Percentiles rank a stretch among this genome's conserved stretches.
Evolutionary conservation across 768 basidiomycete genomes (phyloP).

Genomic region (Xerocomellus intermedius): DNA sequence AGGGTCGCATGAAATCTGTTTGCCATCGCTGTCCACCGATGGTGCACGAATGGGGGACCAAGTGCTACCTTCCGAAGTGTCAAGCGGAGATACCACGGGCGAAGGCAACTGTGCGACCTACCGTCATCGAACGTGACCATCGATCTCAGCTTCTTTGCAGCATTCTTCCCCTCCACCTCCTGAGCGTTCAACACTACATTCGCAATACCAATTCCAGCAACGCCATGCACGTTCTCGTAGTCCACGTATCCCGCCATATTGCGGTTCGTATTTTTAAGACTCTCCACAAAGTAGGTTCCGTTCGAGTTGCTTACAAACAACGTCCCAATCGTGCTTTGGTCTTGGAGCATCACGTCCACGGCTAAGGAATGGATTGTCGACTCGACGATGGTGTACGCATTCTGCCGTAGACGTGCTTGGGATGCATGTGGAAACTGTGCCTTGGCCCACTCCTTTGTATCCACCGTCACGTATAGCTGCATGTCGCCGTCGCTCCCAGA

Average conservation of each 20-base stretch:
- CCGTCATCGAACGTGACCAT: conserved; percentile 91
- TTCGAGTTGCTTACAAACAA: conserved; percentile 95
- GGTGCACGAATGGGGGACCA: conserved; percentile 74
- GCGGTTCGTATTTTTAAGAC: conserved; percentile 88
- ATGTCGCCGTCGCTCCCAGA: conserved; percentile 62
- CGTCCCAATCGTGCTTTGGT: conserved; percentile 70
- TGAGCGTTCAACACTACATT: conserved; percentile 83
- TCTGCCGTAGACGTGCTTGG: conserved; percentile 75
- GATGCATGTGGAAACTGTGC: conserved; percentile 92
- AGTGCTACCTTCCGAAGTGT: conserved; percentile 48
- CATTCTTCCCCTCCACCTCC: conserved; percentile 72
- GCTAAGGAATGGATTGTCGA: conserved; percentile 90
- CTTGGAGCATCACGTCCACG: conserved; percentile 86
- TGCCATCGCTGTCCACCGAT: conserved; percentile 54
- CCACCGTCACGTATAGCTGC: conserved; percentile 82
- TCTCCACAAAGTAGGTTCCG: conserved; percentile 92
- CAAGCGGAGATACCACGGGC: neutral
- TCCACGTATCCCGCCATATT: conserved; percentile 89
- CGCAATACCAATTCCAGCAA: conserved; percentile 89
- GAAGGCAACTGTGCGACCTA: conserved; percentile 16
- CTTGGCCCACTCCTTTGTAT: conserved; percentile 81
- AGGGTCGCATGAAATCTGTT: conserved; percentile 61
- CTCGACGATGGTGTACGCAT: conserved; percentile 95
- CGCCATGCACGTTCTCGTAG: conserved; percentile 82
- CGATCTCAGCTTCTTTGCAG: conserved; percentile 72